Evolutionary conservation across 2,329 filamentous ascomycete genomes (phyloP).

Genomic region (Paracamarosporium sp.): DNA sequence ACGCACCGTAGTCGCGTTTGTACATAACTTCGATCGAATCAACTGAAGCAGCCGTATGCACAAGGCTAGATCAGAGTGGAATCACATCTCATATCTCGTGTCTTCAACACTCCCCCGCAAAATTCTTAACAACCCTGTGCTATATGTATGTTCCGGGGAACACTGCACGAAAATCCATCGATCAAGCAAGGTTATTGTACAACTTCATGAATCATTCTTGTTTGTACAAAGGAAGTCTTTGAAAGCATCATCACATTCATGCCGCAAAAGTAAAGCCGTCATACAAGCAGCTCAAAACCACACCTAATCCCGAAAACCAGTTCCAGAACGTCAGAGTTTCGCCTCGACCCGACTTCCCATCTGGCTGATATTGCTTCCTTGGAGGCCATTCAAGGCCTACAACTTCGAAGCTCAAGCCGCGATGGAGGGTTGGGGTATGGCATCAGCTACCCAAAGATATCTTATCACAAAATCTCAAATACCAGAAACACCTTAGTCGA

Average conservation of each 20-base stretch:
- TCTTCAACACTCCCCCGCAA: too few relatives aligned
- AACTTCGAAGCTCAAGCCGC: slow-evolving; percentile 26
- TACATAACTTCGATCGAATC: not conserved
- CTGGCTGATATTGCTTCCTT: slow-evolving; percentile 23
- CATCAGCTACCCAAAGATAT: slow-evolving; percentile 4
- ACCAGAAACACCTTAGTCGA: slow-evolving; percentile 8
- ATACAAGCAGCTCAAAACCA: not conserved
- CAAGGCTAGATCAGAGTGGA: too few relatives aligned
- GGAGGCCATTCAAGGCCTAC: slow-evolving; percentile 31
- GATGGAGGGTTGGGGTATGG: slow-evolving; percentile 11
- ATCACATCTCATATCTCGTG: too few relatives aligned
- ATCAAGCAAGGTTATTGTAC: not conserved
- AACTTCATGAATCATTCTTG: not conserved
- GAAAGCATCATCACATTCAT: not conserved
- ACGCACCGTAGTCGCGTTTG: not conserved
- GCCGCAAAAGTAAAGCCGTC: not conserved
- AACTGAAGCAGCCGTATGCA: too few relatives aligned
- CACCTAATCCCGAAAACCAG: not conserved
- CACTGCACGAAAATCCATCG: not conserved
- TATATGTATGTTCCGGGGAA: not conserved
- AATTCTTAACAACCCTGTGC: too few relatives aligned
- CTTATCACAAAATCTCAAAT: slow-evolving; percentile 1
- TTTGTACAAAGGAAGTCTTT: not conserved
- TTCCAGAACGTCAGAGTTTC: not conserved
- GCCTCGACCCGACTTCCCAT: slow-evolving; percentile 14